Base-by-base conservation (phyloP, 2,329 filamentous ascomycete species). In the Sporothrix variecibatus region DNA sequence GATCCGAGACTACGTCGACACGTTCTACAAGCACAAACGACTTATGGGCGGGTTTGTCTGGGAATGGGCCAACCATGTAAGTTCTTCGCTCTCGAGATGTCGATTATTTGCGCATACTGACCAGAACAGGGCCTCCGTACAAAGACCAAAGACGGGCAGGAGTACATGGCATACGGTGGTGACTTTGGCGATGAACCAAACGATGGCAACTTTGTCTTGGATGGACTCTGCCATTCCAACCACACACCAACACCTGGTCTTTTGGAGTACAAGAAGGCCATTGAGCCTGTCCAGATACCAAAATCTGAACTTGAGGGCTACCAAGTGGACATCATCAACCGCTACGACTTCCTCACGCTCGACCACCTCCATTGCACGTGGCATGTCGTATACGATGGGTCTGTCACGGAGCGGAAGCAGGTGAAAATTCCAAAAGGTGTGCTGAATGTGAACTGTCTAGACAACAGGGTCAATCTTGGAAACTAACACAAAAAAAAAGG, bases 41-140 rank as follows among this genome's bases (percentile, higher is more conserved):
- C 83, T 92, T 0, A 90, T 91, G 80, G 90, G 90, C 12, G 90
- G 90, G 0, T 88, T 87, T 72, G 85, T 89, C n/a, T 90, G 87
- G 87, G 87, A 89, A 76, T 89, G 87, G 87, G 85, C 85, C 0
- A 89, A 88, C 77, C 87, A 89, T 73, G 64, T 68, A 49, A 23
- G 64, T 49, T n/a, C n/a, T n/a, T n/a, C n/a, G n/a, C n/a, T n/a
- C n/a, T n/a, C n/a, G n/a, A n/a, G n/a, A n/a, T n/a, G n/a, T n/a
- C n/a, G n/a, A n/a, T n/a, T n/a, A n/a, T n/a, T n/a, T n/a, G n/a
- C n/a, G 12, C 38, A 28, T 62, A 20, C 34, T 62, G 2, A 49
- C 34, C 38, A 31, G 78, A 5, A 7, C 28, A 68, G 80, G 77
- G 85, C 75, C 77, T 88, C 80, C 78, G 87, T 11, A 83, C 82